Evolutionary conservation across 2,329 filamentous ascomycete genomes (phyloP).

Genomic region (Diaporthe destruens): DNA sequence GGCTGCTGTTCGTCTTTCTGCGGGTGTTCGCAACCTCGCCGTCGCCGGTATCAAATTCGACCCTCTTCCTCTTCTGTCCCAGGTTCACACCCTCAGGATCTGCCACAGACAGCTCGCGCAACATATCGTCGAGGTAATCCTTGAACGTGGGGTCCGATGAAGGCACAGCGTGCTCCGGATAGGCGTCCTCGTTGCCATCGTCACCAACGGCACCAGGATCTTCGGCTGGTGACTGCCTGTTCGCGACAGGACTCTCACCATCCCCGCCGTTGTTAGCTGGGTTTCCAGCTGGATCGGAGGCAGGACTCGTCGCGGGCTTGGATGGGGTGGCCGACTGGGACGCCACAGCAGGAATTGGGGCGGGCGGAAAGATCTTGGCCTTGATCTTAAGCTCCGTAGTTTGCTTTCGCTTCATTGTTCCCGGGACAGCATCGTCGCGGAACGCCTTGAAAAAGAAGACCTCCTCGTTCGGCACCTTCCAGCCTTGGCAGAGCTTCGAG

Average conservation of each 20-base stretch:
- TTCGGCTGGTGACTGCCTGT: background rate
- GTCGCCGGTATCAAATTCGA: background rate
- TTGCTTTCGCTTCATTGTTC: conserved; percentile 13
- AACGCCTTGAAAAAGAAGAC: conserved; percentile 33
- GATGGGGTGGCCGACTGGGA: background rate
- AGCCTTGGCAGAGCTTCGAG: conserved; percentile 26
- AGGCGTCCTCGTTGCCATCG: conserved; percentile 14
- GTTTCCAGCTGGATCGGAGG: background rate
- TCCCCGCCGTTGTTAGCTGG: background rate
- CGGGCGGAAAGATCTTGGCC: background rate
- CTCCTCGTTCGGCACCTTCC: conserved; percentile 19
- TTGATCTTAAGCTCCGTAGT: conserved; percentile 7
- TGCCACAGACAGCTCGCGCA: background rate
- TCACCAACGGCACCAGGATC: background rate
- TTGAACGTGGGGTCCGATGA: background rate
- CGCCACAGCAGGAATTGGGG: background rate
- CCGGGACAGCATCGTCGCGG: conserved; percentile 3
- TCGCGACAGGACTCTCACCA: background rate
- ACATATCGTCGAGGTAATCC: background rate
- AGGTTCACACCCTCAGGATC: background rate
- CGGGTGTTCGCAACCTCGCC: background rate
- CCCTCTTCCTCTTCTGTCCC: conserved; percentile 10
- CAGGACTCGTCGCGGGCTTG: background rate
- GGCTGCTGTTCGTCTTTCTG: background rate
- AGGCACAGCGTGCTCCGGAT: conserved; percentile 20